Conservation (phyloP, 805 yeast genomes). For the Pichia cephalocereana region DNA sequence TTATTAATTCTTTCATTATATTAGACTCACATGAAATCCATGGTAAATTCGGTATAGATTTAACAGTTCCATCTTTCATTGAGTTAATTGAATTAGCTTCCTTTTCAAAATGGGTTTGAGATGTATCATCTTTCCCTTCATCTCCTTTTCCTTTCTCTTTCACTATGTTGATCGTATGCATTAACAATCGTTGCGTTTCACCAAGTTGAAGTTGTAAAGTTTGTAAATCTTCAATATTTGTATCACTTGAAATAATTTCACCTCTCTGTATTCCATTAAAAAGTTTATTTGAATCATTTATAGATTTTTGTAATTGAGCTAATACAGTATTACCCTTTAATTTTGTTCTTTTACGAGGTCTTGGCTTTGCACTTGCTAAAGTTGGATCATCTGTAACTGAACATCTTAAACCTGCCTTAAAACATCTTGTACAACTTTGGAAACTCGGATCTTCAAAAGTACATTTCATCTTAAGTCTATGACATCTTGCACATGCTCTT, state of each 20-base stretch:
- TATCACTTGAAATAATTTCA: constrained; percentile 13
- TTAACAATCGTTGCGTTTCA: constrained; percentile 24
- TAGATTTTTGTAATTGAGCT: constrained; percentile 19
- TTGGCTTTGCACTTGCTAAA: constrained; percentile 28
- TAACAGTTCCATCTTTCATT: constrained; percentile 29
- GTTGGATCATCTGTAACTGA: constrained; percentile 47
- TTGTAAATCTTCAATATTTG: constrained; percentile 14
- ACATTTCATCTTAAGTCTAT: constrained; percentile 44
- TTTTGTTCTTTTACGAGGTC: constrained; percentile 26
- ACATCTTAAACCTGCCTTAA: constrained; percentile 34
- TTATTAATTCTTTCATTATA: constrained; percentile 30
- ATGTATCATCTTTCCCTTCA: neutral
- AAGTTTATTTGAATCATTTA: constrained; percentile 18
- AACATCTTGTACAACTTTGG: constrained; percentile 38
- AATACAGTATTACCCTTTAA: constrained; percentile 20
- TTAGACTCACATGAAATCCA: constrained; percentile 29
- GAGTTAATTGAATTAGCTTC: constrained; percentile 27
- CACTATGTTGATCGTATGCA: constrained; percentile 18
- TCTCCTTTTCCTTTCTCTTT: neutral
- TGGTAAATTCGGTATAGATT: constrained; percentile 25
- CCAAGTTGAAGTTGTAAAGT: constrained; percentile 23
- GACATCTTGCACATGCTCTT: constrained; percentile 49
- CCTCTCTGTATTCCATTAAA: constrained; percentile 17
- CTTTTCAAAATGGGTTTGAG: neutral
- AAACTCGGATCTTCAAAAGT: constrained; percentile 38